Conservation (phyloP, 2,329 filamentous ascomycete genomes). For the Kalaharituber pfeilii region DNA sequence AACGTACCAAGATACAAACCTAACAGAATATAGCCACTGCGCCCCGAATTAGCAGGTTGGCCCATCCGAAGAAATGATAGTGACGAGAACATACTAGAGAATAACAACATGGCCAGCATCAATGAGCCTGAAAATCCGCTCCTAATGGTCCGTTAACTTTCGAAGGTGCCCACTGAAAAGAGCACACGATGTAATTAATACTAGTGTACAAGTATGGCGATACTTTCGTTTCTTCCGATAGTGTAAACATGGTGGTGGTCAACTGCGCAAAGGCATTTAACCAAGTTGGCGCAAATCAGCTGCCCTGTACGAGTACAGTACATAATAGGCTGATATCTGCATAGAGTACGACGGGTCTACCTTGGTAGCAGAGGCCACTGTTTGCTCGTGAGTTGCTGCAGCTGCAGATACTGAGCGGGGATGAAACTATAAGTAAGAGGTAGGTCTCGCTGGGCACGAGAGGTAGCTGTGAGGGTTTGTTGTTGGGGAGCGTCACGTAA, state of each 20-base stretch:
- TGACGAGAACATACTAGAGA: conserved; percentile 72
- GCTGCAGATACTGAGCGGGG: background rate
- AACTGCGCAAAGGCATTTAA: conserved; percentile 5
- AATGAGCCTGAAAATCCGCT: conserved; percentile 94
- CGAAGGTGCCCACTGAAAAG: background rate
- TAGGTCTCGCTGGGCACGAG: no score
- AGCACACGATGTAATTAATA: no score
- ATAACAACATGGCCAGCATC: conserved; percentile 84
- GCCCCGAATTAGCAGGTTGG: background rate
- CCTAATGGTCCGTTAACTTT: conserved; percentile 31
- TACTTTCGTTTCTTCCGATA: conserved; percentile 97
- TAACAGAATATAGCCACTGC: conserved; percentile 82
- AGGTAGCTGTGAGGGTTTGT: no score
- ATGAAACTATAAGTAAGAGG: background rate
- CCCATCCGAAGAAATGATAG: conserved; percentile 13
- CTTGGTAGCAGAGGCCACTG: background rate
- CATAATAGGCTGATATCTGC: background rate
- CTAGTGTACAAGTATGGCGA: background rate
- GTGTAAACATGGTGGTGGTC: conserved; percentile 34
- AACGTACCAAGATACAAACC: conserved; percentile 86
- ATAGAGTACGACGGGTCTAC: background rate
- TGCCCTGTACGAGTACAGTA: background rate
- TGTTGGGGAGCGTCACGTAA: no score
- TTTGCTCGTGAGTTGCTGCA: background rate
- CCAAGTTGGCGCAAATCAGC: no score